Evolutionary conservation across 192 early-diverging fungal genomes (phyloP), one percentile per base, ranked within the genome.

Genomic region (Coemansia brasiliensis): DNA sequence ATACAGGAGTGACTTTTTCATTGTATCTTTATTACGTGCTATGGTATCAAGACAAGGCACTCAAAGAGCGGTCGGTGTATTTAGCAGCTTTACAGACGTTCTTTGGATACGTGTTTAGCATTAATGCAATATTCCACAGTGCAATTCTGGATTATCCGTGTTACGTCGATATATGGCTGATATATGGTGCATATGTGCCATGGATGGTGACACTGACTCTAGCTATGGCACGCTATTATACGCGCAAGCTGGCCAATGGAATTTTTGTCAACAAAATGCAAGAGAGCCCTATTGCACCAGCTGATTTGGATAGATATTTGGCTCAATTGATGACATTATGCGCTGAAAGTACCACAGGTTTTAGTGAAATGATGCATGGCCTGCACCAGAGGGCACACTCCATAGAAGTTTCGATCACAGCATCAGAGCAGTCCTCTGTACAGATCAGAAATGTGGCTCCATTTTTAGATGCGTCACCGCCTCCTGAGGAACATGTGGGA

Each of bases 81-180:
- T n/a, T 68, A 20, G 38, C 52, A n/a, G 24, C 40, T 2, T 15
- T 68, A 11, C 57, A 68, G 52, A 37, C 54, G 2, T 46, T 55
- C 3, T 56, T 54, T 57, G 66, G 57, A 5, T 21, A 38, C 35
- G 38, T 52, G 15, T 69, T 44, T n/a, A 29, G 66, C 44, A 38
- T 42, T 1, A 61, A 61, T 26, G 53, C 66, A 18, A 24, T 69
- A 27, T 26, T 60, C 4, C 65, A 53, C 11, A 42, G 51, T 17
- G 45, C 58, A 20, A 24, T 61, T 16, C 18, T 17, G 18, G 17
- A 11, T 0, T 68, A 61, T n/a, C 65, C 65, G 8, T 68, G 65
- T 26, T 68, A 59, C 51, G n/a, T 68, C 20, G 46, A 68, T 49
- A 32, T 68, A 18, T 68, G 65, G 65, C 39, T 68, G 15, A 15